These are phyloP conservation scores for Mycena vitilis DNA, from an alignment of 768 basidiomycete species.

Conservation along the genomic window DNA sequence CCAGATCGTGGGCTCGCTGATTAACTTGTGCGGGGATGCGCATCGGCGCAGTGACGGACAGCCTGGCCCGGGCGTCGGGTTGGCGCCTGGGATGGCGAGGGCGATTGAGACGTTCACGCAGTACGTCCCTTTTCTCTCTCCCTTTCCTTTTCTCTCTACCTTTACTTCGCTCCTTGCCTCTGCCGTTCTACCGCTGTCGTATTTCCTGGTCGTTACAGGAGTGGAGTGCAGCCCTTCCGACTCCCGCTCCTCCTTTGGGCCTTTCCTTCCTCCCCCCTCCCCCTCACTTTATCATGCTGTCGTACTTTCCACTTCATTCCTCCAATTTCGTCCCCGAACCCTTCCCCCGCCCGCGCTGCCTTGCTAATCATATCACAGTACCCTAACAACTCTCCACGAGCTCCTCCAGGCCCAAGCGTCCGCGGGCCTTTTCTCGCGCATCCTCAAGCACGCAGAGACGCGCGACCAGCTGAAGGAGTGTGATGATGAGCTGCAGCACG, in stretches of 20 bases:
- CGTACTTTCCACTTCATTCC: too few species aligned
- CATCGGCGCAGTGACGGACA: not conserved
- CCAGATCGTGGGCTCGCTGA: conserved; percentile 34
- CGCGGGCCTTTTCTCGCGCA: conserved; percentile 20
- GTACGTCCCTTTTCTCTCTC: conserved; percentile 1
- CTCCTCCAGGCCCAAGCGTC: conserved; percentile 10
- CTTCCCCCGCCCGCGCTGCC: too few species aligned
- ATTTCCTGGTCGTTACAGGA: too few species aligned
- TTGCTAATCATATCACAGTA: too few species aligned
- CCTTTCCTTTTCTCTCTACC: too few species aligned
- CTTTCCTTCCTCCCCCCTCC: too few species aligned
- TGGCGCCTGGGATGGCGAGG: conserved; percentile 5
- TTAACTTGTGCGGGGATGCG: conserved; percentile 31
- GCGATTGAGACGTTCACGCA: conserved; percentile 19
- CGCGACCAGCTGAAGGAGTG: conserved; percentile 8
- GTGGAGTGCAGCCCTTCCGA: too few species aligned
- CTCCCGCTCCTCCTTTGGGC: not conserved
- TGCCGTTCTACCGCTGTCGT: too few species aligned
- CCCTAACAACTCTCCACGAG: conserved; percentile 20
- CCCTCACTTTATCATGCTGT: too few species aligned
- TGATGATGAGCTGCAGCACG: conserved; percentile 20
- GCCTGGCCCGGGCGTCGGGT: not conserved
- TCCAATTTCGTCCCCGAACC: too few species aligned
- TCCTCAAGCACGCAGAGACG: conserved; percentile 23
- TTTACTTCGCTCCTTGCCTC: too few species aligned